Conservation (phyloP, 768 basidiomycete genomes). For the Russula ochroleuca region DNA sequence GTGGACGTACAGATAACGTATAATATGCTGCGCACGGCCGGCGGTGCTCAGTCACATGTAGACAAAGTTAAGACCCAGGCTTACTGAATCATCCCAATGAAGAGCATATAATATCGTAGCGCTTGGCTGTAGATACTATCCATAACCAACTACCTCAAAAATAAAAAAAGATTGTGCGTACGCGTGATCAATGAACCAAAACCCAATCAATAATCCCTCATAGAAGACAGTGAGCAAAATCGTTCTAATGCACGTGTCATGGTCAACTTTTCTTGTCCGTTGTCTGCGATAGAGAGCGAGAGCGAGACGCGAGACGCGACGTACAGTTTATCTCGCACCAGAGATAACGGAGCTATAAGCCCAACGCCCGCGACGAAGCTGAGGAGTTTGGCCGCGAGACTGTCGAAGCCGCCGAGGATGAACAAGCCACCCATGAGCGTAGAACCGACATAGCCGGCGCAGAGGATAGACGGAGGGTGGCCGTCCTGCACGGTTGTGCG, state of each 20-base stretch:
- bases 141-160: not conserved
- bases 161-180: constrained; percentile 37
- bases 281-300: not conserved
- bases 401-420: constrained; percentile 80
- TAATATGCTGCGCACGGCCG: constrained; percentile 50
- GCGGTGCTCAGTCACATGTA: constrained; percentile 19
- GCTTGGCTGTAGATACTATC: constrained; percentile 50
- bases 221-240: constrained; percentile 77
- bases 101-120: constrained; percentile 78
- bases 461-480: constrained; percentile 61
- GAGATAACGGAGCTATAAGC: constrained; percentile 75
- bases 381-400: constrained; percentile 85
- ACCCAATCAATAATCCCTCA: constrained; percentile 82
- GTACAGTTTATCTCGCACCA: constrained; percentile 88
- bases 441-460: constrained; percentile 80
- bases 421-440: constrained; percentile 79
- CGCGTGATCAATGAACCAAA: constrained; percentile 96
- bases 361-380: constrained; percentile 89
- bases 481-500: constrained; percentile 76
- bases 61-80: constrained; percentile 22
- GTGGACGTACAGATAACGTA: constrained; percentile 75
- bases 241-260: constrained; percentile 48
- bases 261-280: not conserved
- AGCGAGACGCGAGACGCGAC: constrained; percentile 31
- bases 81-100: constrained; percentile 82